Conservation (phyloP, 2,329 filamentous ascomycete genomes). For the Massarina eburnea region DNA sequence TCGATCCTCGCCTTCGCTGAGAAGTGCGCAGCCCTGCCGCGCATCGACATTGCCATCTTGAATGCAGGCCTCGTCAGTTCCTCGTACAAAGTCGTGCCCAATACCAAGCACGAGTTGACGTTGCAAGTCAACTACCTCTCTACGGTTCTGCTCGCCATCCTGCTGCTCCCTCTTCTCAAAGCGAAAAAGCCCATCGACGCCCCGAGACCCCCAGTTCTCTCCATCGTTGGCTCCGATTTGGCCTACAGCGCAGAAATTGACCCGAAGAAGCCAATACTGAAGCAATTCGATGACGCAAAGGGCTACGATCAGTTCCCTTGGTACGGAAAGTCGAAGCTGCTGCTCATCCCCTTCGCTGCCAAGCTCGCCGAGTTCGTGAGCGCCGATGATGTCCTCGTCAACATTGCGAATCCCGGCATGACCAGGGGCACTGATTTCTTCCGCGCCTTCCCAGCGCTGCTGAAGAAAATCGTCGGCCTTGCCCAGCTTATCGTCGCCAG, state of each 20-base stretch:
- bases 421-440: constrained; percentile 47
- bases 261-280: background rate
- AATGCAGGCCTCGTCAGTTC: constrained; percentile 26
- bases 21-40: constrained; percentile 5
- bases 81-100: constrained; percentile 9
- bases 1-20: constrained; percentile 11
- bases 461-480: constrained; percentile 10
- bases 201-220: constrained; percentile 2
- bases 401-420: constrained; percentile 49
- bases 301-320: background rate
- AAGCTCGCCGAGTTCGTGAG: constrained; percentile 12
- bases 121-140: constrained; percentile 54
- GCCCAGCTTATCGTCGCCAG: constrained; percentile 28
- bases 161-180: constrained; percentile 42
- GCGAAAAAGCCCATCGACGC: background rate
- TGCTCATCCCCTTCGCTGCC: constrained; percentile 6
- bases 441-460: constrained; percentile 5
- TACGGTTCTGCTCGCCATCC: constrained; percentile 53
- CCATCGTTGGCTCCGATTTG: constrained; percentile 5
- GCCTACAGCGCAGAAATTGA: background rate
- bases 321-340: constrained; percentile 11
- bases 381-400: constrained; percentile 36
- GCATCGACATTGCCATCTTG: constrained; percentile 22
- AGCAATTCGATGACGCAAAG: background rate
- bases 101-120: constrained; percentile 26